Percentiles rank a stretch among this genome's conserved stretches.
These are phyloP conservation scores for Calocybe indica DNA, from an alignment of 768 basidiomycete species.

Conservation along the genomic window DNA sequence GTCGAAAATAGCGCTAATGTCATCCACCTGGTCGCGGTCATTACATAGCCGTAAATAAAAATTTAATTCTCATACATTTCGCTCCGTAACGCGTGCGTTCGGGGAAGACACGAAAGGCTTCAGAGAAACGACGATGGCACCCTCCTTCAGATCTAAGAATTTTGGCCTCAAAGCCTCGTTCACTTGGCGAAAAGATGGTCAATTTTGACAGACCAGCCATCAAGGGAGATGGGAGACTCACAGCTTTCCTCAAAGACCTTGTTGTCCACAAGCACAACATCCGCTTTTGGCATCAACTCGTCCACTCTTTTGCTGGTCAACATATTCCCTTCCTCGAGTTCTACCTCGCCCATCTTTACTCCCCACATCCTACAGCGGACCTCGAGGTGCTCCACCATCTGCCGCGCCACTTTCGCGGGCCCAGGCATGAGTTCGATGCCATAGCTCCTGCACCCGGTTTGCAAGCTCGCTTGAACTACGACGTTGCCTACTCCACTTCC, in stretches of 20 bases:
- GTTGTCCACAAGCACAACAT: conserved; percentile 89
- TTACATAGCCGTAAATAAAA: not conserved
- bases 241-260: conserved; percentile 73
- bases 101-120: conserved; percentile 75
- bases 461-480: conserved; percentile 73
- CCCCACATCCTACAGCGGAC: conserved; percentile 92
- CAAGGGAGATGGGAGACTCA: conserved; percentile 31
- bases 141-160: conserved; percentile 93
- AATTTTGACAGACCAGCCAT: conserved; percentile 4
- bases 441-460: conserved; percentile 71
- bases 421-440: conserved; percentile 75
- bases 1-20: conserved; percentile 79
- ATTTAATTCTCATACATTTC: conserved; percentile 50
- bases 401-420: conserved; percentile 74
- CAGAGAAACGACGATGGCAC: conserved; percentile 84
- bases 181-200: conserved; percentile 35
- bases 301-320: conserved; percentile 58
- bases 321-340: conserved; percentile 86
- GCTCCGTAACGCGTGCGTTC: conserved; percentile 74
- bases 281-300: conserved; percentile 70
- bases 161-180: conserved; percentile 84
- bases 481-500: conserved; percentile 88
- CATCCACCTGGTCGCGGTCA: conserved; percentile 46
- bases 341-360: conserved; percentile 64
- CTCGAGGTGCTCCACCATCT: conserved; percentile 69